These are phyloP conservation scores for Lachancea nothofagi DNA, from an alignment of 805 yeast species.

Conservation along the genomic window DNA sequence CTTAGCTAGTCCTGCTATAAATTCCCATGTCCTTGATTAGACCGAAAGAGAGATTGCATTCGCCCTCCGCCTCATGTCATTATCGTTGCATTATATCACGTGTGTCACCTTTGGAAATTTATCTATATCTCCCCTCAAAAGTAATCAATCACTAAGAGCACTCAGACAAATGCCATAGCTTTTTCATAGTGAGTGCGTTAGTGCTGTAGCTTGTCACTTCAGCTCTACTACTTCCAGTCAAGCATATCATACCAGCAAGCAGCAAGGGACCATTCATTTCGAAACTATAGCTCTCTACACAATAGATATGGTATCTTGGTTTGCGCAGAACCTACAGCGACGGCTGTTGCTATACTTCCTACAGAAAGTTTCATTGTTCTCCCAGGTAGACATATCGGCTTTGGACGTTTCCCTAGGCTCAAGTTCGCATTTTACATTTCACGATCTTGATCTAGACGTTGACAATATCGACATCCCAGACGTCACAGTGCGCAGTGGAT, in stretches of 20 bases:
- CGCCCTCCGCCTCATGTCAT: no score
- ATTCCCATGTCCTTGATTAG: no score
- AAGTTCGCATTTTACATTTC: constrained; percentile 43
- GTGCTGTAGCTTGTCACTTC: no score
- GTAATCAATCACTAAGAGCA: no score
- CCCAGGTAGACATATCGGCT: constrained; percentile 75
- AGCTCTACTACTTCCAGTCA: neutral
- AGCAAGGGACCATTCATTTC: neutral
- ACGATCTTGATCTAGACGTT: constrained; percentile 65
- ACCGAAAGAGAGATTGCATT: no score
- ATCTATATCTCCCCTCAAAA: no score
- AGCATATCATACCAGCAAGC: neutral
- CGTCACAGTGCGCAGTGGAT: constrained; percentile 55
- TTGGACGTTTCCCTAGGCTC: constrained; percentile 73
- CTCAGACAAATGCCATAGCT: no score
- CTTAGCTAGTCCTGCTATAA: no score
- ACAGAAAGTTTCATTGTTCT: constrained; percentile 74
- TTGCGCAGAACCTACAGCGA: constrained; percentile 81
- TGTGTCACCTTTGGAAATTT: no score
- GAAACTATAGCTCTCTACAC: neutral
- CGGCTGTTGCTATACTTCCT: constrained; percentile 72
- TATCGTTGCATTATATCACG: no score
- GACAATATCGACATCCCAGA: constrained; percentile 67
- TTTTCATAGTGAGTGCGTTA: no score
- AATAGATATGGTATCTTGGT: constrained; percentile 45